phyloP scores from a whole-genome alignment of 2,329 filamentous ascomycete species.

The Alternaria tenuissima region DNA sequence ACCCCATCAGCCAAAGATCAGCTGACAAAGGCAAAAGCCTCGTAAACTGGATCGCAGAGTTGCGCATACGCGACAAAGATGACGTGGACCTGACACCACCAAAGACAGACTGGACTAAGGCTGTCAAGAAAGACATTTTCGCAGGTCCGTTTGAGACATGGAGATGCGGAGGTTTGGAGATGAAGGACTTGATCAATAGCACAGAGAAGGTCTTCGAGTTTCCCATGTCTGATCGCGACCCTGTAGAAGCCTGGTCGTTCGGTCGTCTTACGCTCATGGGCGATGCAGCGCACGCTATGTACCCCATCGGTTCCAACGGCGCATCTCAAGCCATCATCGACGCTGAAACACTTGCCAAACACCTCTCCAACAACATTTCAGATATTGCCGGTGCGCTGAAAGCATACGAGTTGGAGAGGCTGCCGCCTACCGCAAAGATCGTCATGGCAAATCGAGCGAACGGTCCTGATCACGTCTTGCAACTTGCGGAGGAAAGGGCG shows the following conservation, averaged over 20 bases:
- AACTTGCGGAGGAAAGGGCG: slow-evolving; percentile 56
- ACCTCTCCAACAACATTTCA: slow-evolving; percentile 36
- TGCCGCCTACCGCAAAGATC: slow-evolving; percentile 57
- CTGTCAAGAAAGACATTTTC: slow-evolving; percentile 54
- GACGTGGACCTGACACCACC: slow-evolving; percentile 56
- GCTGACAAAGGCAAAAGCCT: slow-evolving; percentile 49
- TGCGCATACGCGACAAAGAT: slow-evolving; percentile 53
- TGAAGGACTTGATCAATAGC: slow-evolving; percentile 53
- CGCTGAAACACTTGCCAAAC: slow-evolving; percentile 50
- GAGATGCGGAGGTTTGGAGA: slow-evolving; percentile 55
- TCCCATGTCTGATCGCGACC: slow-evolving; percentile 58
- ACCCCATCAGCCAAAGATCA: slow-evolving; percentile 54
- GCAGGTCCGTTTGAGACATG: slow-evolving; percentile 52
- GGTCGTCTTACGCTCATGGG: slow-evolving; percentile 50
- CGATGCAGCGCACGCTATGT: slow-evolving; percentile 55
- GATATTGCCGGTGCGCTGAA: slow-evolving; percentile 47
- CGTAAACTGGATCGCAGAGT: slow-evolving; percentile 59
- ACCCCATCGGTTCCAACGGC: slow-evolving; percentile 56
- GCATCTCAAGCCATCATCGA: slow-evolving; percentile 58
- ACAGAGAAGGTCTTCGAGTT: slow-evolving; percentile 57
- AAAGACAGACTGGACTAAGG: slow-evolving; percentile 56
- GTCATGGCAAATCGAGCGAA: slow-evolving; percentile 58
- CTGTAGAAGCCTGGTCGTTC: slow-evolving; percentile 52
- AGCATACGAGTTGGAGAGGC: slow-evolving; percentile 51
- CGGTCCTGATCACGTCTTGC: slow-evolving; percentile 57